Base-by-base conservation (phyloP, 345 rosid genomes). In the Arabidopsis suecica region DNA sequence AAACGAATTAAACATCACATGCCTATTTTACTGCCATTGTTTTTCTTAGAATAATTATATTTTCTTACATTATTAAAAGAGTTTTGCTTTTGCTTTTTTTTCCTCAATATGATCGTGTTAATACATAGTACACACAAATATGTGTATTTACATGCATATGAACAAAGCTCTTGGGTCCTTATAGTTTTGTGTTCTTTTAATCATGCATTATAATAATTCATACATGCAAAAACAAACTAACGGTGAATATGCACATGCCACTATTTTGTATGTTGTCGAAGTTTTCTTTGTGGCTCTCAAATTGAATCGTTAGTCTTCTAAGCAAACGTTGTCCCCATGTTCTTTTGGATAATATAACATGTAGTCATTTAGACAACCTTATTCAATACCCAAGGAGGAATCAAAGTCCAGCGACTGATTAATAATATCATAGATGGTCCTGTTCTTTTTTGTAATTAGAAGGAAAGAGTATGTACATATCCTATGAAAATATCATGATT, bases 171-270 rank as follows among this genome's bases (percentile, higher is more conserved):
- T 1, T 70, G 75, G 23, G 38, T 23, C 48, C 2, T 61, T 36
- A 2, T 34, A 59, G 48, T 22, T 71, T 61, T 61, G 30, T 61
- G 68, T 25, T 72, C 61, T 72, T 40, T 50, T 9, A 49, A 60
- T 61, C 38, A 61, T 72, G 68, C 69, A 37, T 38, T 38, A 49
- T 37, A 71, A 25, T 22, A 28, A 71, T 48, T 60, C 67, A 60
- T 23, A 23, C 16, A 49, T 34, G 66, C 67, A n/a, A 60, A 9
- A 16, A 71, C 50, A 71, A 37, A 38, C 28, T 38, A 61, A 61
- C 14, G 69, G 8, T 18, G 61, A 72, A 61, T 16, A 72, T 38
- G 61, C 69, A 72, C 76, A 61, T 72, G 76, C 33, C 61, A 9
- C 23, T 50, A 6, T 61, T 40, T 72, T 72, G 76, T 72, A n/a